These are phyloP conservation scores for Trichoderma koningiopsis DNA, from an alignment of 2,329 filamentous ascomycete genomes.

Conservation along the genomic window DNA sequence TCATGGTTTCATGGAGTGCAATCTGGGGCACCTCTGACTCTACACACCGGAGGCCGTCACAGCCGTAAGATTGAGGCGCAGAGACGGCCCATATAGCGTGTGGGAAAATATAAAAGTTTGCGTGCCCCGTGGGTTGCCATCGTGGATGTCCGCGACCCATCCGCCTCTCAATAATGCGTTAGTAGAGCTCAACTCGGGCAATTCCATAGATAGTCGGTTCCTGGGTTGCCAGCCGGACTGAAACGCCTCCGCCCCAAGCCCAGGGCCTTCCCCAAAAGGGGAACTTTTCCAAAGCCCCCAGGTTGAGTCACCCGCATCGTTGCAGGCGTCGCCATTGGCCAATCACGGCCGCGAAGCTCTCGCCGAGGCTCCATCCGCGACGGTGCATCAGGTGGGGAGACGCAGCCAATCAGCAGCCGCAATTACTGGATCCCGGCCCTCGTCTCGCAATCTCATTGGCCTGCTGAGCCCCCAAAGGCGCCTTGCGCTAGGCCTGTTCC, in stretches of 20 bases:
- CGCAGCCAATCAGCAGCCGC: constrained; percentile 34
- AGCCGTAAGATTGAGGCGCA: neutral
- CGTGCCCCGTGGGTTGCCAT: neutral
- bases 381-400: constrained; percentile 35
- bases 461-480: constrained; percentile 6
- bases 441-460: constrained; percentile 35
- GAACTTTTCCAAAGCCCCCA: constrained; percentile 14
- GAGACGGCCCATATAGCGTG: neutral
- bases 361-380: constrained; percentile 40
- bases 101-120: neutral
- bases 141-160: neutral
- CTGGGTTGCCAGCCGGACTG: neutral
- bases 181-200: neutral
- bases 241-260: neutral
- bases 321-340: constrained; percentile 34
- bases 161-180: neutral
- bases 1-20: neutral
- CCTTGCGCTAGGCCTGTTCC: constrained; percentile 41
- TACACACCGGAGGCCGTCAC: neutral
- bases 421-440: constrained; percentile 23
- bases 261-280: neutral
- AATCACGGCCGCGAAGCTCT: constrained; percentile 36
- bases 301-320: constrained; percentile 37
- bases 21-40: neutral
- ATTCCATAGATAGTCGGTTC: neutral